Evolutionary conservation across 2,329 filamentous ascomycete genomes (phyloP).

Genomic region (Balansia obtecta): DNA sequence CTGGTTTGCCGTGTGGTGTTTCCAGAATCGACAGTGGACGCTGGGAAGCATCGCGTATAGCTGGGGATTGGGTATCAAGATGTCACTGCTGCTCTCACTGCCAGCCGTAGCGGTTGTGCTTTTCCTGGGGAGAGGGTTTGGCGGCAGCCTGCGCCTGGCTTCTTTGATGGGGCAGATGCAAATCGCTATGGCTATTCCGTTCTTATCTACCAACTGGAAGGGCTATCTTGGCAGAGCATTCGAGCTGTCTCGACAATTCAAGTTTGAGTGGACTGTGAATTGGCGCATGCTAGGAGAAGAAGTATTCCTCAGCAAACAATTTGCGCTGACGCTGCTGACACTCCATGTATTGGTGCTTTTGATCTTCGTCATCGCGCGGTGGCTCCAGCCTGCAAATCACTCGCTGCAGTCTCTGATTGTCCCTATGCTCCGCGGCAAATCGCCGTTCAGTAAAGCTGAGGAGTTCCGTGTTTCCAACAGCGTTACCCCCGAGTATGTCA

Average conservation of each 20-base stretch:
- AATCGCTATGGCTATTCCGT: slow-evolving; percentile 53
- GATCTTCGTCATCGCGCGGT: slow-evolving; percentile 53
- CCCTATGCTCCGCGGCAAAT: slow-evolving; percentile 27
- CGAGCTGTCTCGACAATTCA: slow-evolving; percentile 79
- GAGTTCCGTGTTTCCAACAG: slow-evolving; percentile 43
- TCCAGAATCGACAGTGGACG: slow-evolving; percentile 65
- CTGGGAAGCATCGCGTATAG: slow-evolving; percentile 62
- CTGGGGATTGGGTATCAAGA: slow-evolving; percentile 81
- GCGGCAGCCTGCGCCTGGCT: slow-evolving; percentile 52
- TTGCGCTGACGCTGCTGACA: slow-evolving; percentile 54
- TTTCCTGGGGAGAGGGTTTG: slow-evolving; percentile 59
- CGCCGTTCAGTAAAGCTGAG: slow-evolving; percentile 36
- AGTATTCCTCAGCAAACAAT: slow-evolving; percentile 55
- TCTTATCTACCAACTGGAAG: slow-evolving; percentile 49
- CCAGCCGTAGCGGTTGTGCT: slow-evolving; percentile 70
- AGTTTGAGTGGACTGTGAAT: slow-evolving; percentile 98
- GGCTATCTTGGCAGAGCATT: slow-evolving; percentile 78
- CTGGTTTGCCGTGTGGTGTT: slow-evolving; percentile 67
- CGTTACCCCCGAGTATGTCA: slow-evolving; percentile 59
- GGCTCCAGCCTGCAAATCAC: slow-evolving; percentile 57
- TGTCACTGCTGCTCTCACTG: slow-evolving; percentile 74
- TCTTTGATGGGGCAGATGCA: slow-evolving; percentile 69
- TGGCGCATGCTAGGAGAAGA: slow-evolving; percentile 92
- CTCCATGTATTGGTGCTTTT: slow-evolving; percentile 54
- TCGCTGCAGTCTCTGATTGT: slow-evolving; percentile 40